Conservation (phyloP, 2,329 filamentous ascomycete genomes). For the Phialophora expanda region DNA sequence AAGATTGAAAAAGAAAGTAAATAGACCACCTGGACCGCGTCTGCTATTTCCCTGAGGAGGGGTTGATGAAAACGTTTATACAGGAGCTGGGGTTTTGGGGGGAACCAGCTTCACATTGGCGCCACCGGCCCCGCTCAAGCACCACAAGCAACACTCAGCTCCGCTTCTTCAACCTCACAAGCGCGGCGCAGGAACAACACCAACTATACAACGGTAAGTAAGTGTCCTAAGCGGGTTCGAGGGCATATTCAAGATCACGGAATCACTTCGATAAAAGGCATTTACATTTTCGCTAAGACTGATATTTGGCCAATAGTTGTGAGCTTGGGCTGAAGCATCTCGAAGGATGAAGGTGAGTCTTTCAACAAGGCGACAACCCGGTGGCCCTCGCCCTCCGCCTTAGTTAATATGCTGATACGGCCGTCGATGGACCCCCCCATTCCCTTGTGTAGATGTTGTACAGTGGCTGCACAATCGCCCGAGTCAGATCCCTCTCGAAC, state of each 20-base stretch:
- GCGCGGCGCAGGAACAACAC: neutral
- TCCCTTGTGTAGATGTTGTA: neutral
- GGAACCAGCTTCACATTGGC: neutral
- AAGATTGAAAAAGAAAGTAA: neutral
- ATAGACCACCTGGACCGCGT: neutral
- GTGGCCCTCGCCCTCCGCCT: too few species aligned
- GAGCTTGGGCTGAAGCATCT: too few species aligned
- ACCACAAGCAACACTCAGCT: neutral
- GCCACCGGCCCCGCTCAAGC: neutral
- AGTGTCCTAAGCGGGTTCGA: neutral
- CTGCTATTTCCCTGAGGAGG: neutral
- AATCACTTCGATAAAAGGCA: neutral
- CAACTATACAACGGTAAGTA: neutral
- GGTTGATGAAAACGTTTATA: neutral
- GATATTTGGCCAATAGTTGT: neutral
- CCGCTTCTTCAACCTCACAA: neutral
- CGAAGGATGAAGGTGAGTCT: too few species aligned
- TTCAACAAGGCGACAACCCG: too few species aligned
- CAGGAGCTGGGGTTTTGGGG: too few species aligned
- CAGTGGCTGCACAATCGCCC: constrained; percentile 9
- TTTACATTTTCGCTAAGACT: neutral
- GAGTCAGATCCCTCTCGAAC: constrained; percentile 9
- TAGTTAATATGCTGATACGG: neutral
- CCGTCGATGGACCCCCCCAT: neutral
- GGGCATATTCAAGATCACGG: neutral